A percentile compares a stretch with the other conserved stretches of the same genome.
phyloP scores from a whole-genome alignment of 352 stramenopile genomes.

The Phytophthora vignae region DNA sequence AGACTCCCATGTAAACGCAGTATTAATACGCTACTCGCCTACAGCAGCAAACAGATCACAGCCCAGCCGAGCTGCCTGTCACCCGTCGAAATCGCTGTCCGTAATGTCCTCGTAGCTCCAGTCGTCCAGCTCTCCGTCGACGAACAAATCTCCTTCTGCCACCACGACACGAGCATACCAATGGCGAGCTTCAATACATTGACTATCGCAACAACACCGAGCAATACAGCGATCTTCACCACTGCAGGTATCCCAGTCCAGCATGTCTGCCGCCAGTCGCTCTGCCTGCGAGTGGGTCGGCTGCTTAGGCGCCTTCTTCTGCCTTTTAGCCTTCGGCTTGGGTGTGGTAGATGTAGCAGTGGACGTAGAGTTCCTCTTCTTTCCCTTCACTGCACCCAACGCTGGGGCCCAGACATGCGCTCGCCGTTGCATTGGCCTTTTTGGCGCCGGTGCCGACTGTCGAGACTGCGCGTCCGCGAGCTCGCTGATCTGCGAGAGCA shows the following conservation, averaged over 20 bases:
- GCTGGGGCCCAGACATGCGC: slow-evolving; percentile 39
- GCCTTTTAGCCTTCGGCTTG: slow-evolving; percentile 23
- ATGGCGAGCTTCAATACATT: neutral
- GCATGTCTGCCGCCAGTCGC: slow-evolving; percentile 54
- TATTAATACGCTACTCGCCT: neutral
- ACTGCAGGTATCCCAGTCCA: slow-evolving; percentile 73
- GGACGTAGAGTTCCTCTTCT: neutral
- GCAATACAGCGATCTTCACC: slow-evolving; percentile 34
- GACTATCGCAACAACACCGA: neutral
- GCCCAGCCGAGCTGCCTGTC: neutral
- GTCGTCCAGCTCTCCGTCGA: slow-evolving; percentile 27
- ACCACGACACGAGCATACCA: neutral
- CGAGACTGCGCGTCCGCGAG: slow-evolving; percentile 51
- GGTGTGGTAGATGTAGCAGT: neutral
- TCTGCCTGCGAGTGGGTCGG: slow-evolving; percentile 24
- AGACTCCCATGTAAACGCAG: neutral
- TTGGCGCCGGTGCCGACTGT: neutral
- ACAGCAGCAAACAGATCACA: neutral
- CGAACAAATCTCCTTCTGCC: slow-evolving; percentile 46
- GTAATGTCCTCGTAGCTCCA: slow-evolving; percentile 74
- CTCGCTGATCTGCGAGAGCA: slow-evolving; percentile 81
- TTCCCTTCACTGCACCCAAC: neutral
- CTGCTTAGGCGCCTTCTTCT: slow-evolving; percentile 20
- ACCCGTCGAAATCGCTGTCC: slow-evolving; percentile 69
- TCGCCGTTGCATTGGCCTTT: slow-evolving; percentile 3